Conservation (phyloP, 768 basidiomycete genomes). For the Naganishia friedmannii region DNA sequence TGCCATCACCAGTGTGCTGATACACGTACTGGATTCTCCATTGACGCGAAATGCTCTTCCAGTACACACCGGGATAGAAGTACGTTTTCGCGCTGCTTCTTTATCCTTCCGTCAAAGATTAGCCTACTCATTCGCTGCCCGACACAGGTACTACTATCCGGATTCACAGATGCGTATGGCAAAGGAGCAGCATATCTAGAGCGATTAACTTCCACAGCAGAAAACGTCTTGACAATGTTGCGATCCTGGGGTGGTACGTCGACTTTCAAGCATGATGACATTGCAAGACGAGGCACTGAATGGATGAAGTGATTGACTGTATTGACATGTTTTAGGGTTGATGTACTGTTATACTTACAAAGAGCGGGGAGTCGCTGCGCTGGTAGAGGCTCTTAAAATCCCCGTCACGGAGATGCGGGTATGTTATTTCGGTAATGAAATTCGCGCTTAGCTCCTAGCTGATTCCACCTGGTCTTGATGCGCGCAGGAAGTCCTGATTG, state of each 20-base stretch:
- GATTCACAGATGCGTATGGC: conserved; percentile 88
- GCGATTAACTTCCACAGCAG: conserved; percentile 71
- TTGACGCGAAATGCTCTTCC: conserved; percentile 71
- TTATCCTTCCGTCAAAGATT: neutral
- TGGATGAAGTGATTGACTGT: neutral
- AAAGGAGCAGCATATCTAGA: conserved; percentile 75
- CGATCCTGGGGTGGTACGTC: conserved; percentile 87
- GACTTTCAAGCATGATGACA: conserved; percentile 4
- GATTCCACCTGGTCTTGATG: neutral
- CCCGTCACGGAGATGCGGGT: conserved; percentile 84
- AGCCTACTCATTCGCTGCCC: conserved; percentile 57
- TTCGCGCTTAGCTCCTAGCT: neutral
- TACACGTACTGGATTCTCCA: conserved; percentile 81
- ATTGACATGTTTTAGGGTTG: conserved; percentile 57
- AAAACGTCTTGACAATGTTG: conserved; percentile 76
- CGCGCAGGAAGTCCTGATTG: conserved; percentile 78
- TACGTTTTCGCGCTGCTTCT: conserved; percentile 43
- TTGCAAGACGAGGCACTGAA: neutral
- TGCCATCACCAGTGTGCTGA: conserved; percentile 71
- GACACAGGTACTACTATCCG: conserved; percentile 62
- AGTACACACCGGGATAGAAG: conserved; percentile 86
- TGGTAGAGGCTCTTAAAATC: conserved; percentile 80
- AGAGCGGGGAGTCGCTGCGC: conserved; percentile 75
- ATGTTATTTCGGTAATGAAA: conserved; percentile 40
- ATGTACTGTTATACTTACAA: conserved; percentile 92